Evolutionary conservation across 768 basidiomycete species (phyloP).

Genomic region (Suillus alpinus): DNA sequence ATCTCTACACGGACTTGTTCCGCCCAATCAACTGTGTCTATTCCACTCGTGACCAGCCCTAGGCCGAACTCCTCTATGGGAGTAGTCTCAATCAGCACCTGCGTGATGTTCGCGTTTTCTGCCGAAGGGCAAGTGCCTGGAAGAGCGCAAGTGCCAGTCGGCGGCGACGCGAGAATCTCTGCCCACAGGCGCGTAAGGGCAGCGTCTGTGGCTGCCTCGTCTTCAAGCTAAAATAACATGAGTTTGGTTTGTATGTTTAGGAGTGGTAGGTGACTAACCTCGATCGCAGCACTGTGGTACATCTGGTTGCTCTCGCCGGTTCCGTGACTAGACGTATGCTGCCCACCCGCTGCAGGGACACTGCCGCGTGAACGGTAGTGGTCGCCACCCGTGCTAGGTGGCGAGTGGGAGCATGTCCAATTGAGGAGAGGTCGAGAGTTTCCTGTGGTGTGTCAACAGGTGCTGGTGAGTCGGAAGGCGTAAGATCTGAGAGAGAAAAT

Average conservation of each 20-base stretch:
- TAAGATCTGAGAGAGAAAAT: constrained; percentile 34
- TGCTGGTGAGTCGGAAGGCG: constrained; percentile 32
- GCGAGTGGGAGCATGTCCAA: constrained; percentile 70
- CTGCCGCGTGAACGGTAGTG: constrained; percentile 51
- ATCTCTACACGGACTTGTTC: constrained; percentile 37
- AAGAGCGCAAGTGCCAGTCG: constrained; percentile 30
- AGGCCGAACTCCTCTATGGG: constrained; percentile 14
- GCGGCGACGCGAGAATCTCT: constrained; percentile 34
- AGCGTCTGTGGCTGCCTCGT: constrained; percentile 49
- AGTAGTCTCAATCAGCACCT: constrained; percentile 18
- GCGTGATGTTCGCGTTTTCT: constrained; percentile 26
- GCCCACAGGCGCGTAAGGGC: constrained; percentile 31
- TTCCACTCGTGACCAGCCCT: constrained; percentile 18
- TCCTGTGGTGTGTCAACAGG: constrained; percentile 18
- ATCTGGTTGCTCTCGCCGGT: constrained; percentile 17
- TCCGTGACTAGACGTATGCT: constrained; percentile 30
- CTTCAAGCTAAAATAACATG: constrained; percentile 35
- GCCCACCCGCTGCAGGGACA: constrained; percentile 95
- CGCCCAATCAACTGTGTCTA: constrained; percentile 23
- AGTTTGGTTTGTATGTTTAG: constrained; percentile 20
- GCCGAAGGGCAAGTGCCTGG: constrained; percentile 30
- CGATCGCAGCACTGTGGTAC: constrained; percentile 26
- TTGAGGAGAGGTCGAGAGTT: constrained; percentile 33
- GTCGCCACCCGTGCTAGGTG: constrained; percentile 98
- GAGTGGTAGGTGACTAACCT: constrained; percentile 29